Evolutionary conservation across 2,329 filamentous ascomycete species (phyloP), one percentile per base, ranked within the genome.

Genomic region (Xylariaceae sp.): DNA sequence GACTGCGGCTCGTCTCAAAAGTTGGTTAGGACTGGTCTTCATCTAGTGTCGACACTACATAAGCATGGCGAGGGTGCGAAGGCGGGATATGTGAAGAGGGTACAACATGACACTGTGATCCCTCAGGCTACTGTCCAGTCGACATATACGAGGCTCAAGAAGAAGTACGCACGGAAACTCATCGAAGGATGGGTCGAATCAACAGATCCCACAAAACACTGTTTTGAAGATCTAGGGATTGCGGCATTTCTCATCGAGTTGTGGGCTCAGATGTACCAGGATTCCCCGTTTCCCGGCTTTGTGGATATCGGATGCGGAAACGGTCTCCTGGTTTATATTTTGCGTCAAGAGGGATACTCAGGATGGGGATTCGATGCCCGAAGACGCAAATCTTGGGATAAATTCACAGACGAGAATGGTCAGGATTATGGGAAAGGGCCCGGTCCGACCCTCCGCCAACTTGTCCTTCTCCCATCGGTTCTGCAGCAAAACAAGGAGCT

Each of bases 221-320:
- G 97, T 2, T 97, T 97, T 73, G 94, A 99, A 72, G 93, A 97
- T 71, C 76, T 99, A 17, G 83, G 86, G 3, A 97, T 99, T 63
- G 89, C 93, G 0, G 89, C 93, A 0, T 99, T 97, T 68, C 77
- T 97, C 55, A 90, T 97, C 30, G 92, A 97, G 76, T 77, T 97
- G 1, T 99, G 94, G 94, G 76, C 78, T 10, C 85, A 88, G 59
- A 93, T 96, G 86, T 97, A 97, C 71, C 70, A 67, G 44, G 71
- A 70, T 48, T 59, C 52, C 0, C 62, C 66, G 0, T 97, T 96
- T 67, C 90, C 91, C 0, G 92, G 93, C 0, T 99, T 97, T 69
- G 89, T 97, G 17, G 94, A 99, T 70, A 91, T 99, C 51, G 94
- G 93, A 4, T 97, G 94, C 71, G 94, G 94, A 1, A 99, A 97